These are phyloP conservation scores for Cucurbita argyrosperma DNA, from an alignment of 306 rosid genomes.

Conservation along the genomic window DNA sequence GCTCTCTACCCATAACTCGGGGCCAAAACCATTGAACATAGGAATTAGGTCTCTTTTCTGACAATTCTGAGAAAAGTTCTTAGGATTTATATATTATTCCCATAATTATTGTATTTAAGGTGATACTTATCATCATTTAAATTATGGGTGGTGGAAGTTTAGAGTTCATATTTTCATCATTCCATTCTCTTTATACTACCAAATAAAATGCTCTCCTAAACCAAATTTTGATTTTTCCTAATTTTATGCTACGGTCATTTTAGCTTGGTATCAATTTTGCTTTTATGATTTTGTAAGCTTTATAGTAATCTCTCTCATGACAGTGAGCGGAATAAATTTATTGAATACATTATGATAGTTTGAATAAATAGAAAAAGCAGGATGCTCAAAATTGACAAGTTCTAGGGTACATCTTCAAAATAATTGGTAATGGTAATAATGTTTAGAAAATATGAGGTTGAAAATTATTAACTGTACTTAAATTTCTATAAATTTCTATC, in stretches of 20 bases:
- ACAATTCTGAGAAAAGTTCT: background rate
- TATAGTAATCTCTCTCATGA: background rate
- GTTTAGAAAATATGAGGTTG: background rate
- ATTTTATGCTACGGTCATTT: background rate
- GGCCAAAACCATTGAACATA: background rate
- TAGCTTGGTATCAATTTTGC: background rate
- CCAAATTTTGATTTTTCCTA: background rate
- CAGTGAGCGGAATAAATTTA: too few species aligned
- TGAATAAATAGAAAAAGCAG: too few species aligned
- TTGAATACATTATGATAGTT: background rate
- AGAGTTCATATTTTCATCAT: background rate
- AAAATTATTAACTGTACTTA: too few species aligned
- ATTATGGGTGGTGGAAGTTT: background rate
- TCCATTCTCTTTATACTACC: background rate
- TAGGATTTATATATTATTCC: background rate
- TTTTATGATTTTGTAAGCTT: background rate
- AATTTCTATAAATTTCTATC: too few species aligned
- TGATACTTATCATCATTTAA: background rate
- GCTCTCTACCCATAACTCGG: background rate
- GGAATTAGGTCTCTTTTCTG: background rate
- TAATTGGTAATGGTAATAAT: too few species aligned
- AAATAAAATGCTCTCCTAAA: background rate
- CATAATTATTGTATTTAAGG: background rate
- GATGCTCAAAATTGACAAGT: background rate
- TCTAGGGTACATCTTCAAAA: background rate